phyloP scores from a whole-genome alignment of 2,329 filamentous ascomycete genomes.

The Cryphonectria japonica region DNA sequence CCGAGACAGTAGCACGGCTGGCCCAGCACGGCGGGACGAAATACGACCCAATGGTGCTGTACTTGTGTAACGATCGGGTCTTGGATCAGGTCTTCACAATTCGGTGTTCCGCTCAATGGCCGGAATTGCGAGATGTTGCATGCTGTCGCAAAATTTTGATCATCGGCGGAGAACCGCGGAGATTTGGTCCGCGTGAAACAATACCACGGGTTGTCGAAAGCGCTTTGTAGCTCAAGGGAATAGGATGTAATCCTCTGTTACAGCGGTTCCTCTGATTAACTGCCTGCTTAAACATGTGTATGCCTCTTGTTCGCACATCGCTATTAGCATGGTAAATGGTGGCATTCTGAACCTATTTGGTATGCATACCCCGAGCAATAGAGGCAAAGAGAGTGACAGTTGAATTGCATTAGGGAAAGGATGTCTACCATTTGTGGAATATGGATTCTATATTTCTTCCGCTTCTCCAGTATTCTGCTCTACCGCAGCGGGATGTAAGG shows the following conservation, averaged over 20 bases:
- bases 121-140: neutral
- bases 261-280: neutral
- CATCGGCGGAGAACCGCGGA: neutral
- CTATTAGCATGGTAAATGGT: neutral
- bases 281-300: neutral
- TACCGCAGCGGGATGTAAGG: neutral
- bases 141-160: neutral
- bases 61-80: neutral
- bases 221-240: too few relatives aligned
- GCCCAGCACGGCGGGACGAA: slow-evolving; percentile 2
- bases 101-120: neutral
- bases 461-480: neutral
- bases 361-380: neutral
- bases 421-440: neutral
- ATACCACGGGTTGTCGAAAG: neutral
- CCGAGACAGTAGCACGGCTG: slow-evolving; percentile 5
- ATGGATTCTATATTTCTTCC: neutral
- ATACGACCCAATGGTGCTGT: neutral
- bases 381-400: neutral
- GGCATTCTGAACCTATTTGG: neutral
- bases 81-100: neutral
- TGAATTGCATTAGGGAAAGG: neutral
- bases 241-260: neutral
- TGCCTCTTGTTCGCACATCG: neutral
- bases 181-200: neutral